Evolutionary conservation across 768 basidiomycete species (phyloP), one percentile per base, ranked within the genome.

Genomic region (Russula olivacea): DNA sequence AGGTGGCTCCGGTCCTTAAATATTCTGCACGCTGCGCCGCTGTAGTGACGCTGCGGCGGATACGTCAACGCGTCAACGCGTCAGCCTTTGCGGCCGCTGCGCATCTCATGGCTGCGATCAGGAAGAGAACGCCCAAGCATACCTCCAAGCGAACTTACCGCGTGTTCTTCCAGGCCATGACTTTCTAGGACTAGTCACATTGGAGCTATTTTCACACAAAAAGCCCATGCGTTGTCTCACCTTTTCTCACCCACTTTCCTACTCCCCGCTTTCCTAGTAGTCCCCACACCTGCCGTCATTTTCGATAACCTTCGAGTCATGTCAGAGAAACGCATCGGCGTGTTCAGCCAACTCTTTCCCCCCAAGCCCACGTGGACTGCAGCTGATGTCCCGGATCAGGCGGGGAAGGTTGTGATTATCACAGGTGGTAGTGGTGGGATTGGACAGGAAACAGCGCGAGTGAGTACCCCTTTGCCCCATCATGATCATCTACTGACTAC

Each of bases 341-440:
- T 36, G 30, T 17, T 66, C 55, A 60, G 63, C 47, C 63, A 66
- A 23, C n/a, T 59, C 2, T 11, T 55, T 21, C 65, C 65, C 41
- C 58, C 65, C 0, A 60, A 66, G 58, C 55, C 65, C 12, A 56
- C 54, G 8, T 66, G 65, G 65, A 60, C 52, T 10, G 32, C 47
- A 2, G 57, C 17, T 17, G 64, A 70, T 19, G 64, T 72, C 23
- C 73, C 73, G 2, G 67, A 71, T 55, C 65, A 73, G 34, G 66
- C 67, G 15, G 72, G 68, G 12, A 69, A 68, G 58, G 67, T 63
- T 3, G 65, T 61, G 28, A 67, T 73, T 32, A 65, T 73, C 11
- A 72, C 73, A 0, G 72, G 70, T 1, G 68, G 68, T 11, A 70
- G 68, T 59, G 38, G 64, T 10, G 69, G 69, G 12, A 66, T 70